Percentiles rank a stretch among this genome's conserved stretches.
Evolutionary conservation across 2,329 filamentous ascomycete species (phyloP).

Genomic region (Chalaropsis ovoidea): DNA sequence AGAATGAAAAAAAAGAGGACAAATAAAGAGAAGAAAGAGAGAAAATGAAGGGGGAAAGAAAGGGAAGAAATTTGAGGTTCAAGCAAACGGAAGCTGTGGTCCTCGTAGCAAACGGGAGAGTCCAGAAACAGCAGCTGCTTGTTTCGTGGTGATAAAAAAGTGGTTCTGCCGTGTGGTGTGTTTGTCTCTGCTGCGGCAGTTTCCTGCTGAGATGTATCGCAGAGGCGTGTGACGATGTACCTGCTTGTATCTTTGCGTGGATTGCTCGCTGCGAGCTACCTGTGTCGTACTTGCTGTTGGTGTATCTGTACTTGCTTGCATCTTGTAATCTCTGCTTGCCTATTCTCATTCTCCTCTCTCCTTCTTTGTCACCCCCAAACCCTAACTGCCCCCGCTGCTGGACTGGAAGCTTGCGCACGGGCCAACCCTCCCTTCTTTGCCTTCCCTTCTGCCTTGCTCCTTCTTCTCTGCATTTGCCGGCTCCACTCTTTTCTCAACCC

Average conservation of each 20-base stretch:
- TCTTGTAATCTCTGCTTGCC: background rate
- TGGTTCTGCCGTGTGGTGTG: too few species aligned
- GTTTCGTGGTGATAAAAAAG: background rate
- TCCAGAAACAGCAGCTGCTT: slow-evolving; percentile 6
- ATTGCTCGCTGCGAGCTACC: background rate
- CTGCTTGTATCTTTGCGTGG: background rate
- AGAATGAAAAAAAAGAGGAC: background rate
- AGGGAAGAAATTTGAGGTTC: background rate
- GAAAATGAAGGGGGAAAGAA: background rate
- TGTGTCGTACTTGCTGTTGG: background rate
- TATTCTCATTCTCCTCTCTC: background rate
- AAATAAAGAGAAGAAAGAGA: background rate
- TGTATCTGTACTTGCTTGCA: background rate
- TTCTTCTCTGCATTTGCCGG: too few species aligned
- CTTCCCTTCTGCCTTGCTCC: too few species aligned
- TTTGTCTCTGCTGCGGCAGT: background rate
- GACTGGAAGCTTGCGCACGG: background rate
- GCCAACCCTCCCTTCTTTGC: background rate
- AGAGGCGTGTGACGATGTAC: background rate
- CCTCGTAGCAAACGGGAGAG: background rate
- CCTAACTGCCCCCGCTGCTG: background rate
- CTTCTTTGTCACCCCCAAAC: background rate
- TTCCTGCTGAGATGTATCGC: background rate
- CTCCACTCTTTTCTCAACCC: too few species aligned
- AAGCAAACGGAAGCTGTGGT: background rate